These are phyloP conservation scores for Candida buenavistaensis DNA, from an alignment of 1,139 yeast species.

Conservation along the genomic window DNA sequence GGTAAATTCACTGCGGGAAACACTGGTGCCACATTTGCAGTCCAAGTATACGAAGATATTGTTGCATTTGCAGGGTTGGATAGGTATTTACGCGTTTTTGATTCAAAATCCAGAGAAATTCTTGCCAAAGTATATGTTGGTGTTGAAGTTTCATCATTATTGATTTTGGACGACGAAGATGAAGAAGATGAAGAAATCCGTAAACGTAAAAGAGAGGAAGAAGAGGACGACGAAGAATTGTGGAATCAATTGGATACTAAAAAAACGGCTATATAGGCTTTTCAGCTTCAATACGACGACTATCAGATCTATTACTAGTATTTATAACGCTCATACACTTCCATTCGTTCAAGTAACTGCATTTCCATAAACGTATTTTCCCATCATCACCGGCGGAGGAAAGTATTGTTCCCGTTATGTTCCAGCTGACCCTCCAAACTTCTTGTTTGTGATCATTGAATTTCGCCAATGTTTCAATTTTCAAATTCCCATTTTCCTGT, in stretches of 20 bases:
- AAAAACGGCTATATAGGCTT: constrained; percentile 13
- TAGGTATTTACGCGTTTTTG: constrained; percentile 78
- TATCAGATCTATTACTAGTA: constrained; percentile 49
- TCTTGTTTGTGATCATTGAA: constrained; percentile 79
- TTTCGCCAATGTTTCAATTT: constrained; percentile 38
- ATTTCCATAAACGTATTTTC: constrained; percentile 86
- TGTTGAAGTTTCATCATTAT: constrained; percentile 62
- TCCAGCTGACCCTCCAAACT: constrained; percentile 97
- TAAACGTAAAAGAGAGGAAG: constrained; percentile 27
- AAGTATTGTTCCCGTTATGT: constrained; percentile 85
- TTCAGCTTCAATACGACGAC: constrained; percentile 22
- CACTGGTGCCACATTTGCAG: constrained; percentile 46
- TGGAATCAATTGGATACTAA: constrained; percentile 38
- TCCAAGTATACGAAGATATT: constrained; percentile 25
- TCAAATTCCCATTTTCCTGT: constrained; percentile 31
- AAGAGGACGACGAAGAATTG: constrained; percentile 33
- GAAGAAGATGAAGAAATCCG: constrained; percentile 24
- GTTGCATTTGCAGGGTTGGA: constrained; percentile 78
- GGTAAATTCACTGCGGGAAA: constrained; percentile 48
- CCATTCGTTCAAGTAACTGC: constrained; percentile 81
- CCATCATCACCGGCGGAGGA: constrained; percentile 98
- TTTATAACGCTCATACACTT: constrained; percentile 89
- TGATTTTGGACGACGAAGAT: constrained; percentile 51
- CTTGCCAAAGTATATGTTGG: constrained; percentile 76
- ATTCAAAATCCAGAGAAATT: constrained; percentile 54